Evolutionary conservation across 257 asterid species (phyloP).

Genomic region (Paraleonurus japonicus): DNA sequence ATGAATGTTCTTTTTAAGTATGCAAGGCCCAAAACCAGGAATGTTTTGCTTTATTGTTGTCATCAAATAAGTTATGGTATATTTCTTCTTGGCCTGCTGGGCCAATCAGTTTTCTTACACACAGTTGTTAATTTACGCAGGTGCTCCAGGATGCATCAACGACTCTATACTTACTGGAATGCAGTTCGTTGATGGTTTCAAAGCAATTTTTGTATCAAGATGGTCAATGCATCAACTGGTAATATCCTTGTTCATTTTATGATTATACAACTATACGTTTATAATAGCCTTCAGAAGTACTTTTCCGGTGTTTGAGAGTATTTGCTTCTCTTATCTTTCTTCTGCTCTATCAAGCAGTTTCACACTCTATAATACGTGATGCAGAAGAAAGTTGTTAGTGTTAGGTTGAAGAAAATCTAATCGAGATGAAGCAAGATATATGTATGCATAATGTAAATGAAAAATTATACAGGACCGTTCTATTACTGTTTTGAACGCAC

Average conservation of each 20-base stretch:
- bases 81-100: not conserved
- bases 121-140: conserved; percentile 33
- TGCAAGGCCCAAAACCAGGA: not conserved
- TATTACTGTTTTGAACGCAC: not conserved
- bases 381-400: not conserved
- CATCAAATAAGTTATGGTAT: not conserved
- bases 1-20: not conserved
- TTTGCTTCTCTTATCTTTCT: not conserved
- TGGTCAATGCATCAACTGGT: conserved; percentile 95
- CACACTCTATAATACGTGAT: not conserved
- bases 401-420: not conserved
- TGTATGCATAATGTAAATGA: not conserved
- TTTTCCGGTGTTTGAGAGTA: not conserved
- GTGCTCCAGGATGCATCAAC: conserved; percentile 81
- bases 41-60: not conserved
- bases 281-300: not conserved
- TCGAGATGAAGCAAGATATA: not conserved
- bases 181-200: conserved; percentile 84
- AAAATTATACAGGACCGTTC: not conserved
- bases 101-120: conserved; percentile 6
- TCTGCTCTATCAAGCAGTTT: not conserved
- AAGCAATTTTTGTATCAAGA: conserved; percentile 75
- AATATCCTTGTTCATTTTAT: conserved; percentile 24
- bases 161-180: conserved; percentile 73
- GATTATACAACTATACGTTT: not conserved